These are phyloP conservation scores for Fusarium sp. DNA, from an alignment of 2,329 filamentous ascomycete species.

Conservation along the genomic window DNA sequence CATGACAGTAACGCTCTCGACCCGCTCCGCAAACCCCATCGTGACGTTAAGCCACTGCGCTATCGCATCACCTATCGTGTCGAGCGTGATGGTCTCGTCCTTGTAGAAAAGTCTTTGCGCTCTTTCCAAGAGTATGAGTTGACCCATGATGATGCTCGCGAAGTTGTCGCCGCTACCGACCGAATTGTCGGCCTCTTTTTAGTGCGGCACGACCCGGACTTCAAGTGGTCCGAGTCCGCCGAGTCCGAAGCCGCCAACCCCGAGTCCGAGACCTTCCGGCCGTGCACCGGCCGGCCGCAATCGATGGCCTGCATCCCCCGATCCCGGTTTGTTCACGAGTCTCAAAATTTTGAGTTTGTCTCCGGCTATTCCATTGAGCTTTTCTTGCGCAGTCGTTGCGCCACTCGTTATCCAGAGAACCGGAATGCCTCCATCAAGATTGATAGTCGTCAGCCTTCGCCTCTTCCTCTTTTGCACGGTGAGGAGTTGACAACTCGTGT, in stretches of 20 bases:
- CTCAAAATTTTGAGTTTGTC: slow-evolving; percentile 50
- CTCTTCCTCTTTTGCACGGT: slow-evolving; percentile 62
- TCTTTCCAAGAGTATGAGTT: slow-evolving; percentile 67
- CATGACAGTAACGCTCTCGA: slow-evolving; percentile 65
- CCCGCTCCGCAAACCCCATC: slow-evolving; percentile 53
- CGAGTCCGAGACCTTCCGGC: slow-evolving; percentile 58
- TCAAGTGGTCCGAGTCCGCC: slow-evolving; percentile 62
- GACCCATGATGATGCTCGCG: slow-evolving; percentile 61
- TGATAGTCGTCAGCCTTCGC: slow-evolving; percentile 64
- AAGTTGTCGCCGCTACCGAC: slow-evolving; percentile 65
- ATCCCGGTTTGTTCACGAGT: slow-evolving; percentile 62
- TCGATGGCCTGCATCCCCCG: slow-evolving; percentile 61
- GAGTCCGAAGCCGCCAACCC: slow-evolving; percentile 58
- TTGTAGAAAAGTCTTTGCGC: slow-evolving; percentile 62
- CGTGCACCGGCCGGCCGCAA: slow-evolving; percentile 60
- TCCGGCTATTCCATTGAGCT: slow-evolving; percentile 67
- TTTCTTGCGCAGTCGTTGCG: slow-evolving; percentile 61
- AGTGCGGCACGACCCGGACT: slow-evolving; percentile 65
- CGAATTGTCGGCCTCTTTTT: slow-evolving; percentile 67
- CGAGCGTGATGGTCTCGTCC: slow-evolving; percentile 58
- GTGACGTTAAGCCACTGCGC: slow-evolving; percentile 61
- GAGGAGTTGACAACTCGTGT: slow-evolving; percentile 65
- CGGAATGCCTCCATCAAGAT: slow-evolving; percentile 58
- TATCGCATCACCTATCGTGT: slow-evolving; percentile 67
- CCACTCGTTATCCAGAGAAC: slow-evolving; percentile 55